Base-by-base conservation (phyloP, 805 yeast species). In the Myxozyma monticola region DNA sequence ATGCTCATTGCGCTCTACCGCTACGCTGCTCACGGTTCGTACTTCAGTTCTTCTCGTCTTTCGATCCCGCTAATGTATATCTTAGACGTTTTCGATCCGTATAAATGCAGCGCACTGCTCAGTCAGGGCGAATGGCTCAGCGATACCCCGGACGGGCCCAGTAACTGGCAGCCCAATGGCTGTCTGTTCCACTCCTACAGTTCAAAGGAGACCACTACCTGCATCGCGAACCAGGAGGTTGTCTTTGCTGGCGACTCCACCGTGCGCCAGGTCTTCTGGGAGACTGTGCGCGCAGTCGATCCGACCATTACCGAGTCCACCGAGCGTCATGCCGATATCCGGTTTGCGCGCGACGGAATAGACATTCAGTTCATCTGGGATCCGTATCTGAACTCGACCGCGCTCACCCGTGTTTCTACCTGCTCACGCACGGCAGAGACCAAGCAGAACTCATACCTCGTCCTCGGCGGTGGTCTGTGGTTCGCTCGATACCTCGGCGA, bases 191-290 rank as follows among this genome's bases (percentile, higher is more conserved):
- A 59, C 45, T 26, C 33, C 29, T 60, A 59, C 43, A 28, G 43
- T 8, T 37, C 44, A 17, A 45, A 38, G 9, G 57, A 57, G 5
- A 50, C 54, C 18, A 37, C 44, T 14, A 24, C 44, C n/a, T 60
- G 63, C 24, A 48, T 60, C 30, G 17, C 25, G 8, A 35, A 49
- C 42, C 45, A 57, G 37, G 49, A 56, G n/a, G 46, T 59, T 14
- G 39, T 60, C 12, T 60, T 59, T 30, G 48, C 54, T 22, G 63
- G 63, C 21, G 63, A 60, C 51, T 60, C 63, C 15, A 56, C 61
- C 33, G 60, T 56, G 24, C 51, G 63, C n/a, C 56, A 56, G 36
- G 24, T 55, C 18, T 60, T 59, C 35, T 59, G 60, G 59, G 62
- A 56, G 2, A 50, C 59, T 21, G 61, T 54, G 35, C 43, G 37